Conservation (phyloP, 345 rosid species). For the Camelina hispida region DNA sequence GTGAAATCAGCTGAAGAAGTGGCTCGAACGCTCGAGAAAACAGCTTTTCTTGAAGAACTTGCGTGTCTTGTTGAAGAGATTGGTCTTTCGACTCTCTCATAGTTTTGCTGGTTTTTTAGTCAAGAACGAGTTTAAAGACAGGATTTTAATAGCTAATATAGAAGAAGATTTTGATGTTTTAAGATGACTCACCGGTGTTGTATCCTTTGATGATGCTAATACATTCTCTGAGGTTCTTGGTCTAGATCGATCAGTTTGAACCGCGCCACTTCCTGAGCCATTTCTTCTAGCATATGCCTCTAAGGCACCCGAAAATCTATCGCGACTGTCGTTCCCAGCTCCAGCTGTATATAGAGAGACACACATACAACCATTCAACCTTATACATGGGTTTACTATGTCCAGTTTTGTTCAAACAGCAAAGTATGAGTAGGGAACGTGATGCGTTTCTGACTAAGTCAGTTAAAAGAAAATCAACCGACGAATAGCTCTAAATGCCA, state of each 20-base stretch:
- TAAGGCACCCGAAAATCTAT: conserved; percentile 72
- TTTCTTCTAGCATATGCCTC: conserved; percentile 80
- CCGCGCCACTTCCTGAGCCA: conserved; percentile 55
- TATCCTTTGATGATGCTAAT: conserved; percentile 61
- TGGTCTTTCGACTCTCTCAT: conserved; percentile 57
- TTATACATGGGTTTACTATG: background rate
- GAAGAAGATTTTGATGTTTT: conserved; percentile 9
- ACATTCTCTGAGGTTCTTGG: conserved; percentile 65
- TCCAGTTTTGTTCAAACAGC: background rate
- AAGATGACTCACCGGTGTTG: conserved; percentile 50
- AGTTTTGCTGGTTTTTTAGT: conserved; percentile 54
- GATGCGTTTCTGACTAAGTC: background rate
- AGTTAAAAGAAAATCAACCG: background rate
- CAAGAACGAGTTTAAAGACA: conserved; percentile 28
- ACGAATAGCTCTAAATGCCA: background rate
- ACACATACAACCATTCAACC: background rate
- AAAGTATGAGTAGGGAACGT: conserved; percentile 5
- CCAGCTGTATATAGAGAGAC: conserved; percentile 42
- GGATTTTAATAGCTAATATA: background rate
- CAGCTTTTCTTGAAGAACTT: conserved; percentile 77
- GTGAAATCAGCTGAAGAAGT: conserved; percentile 83
- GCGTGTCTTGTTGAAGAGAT: conserved; percentile 72
- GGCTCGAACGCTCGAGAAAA: conserved; percentile 63
- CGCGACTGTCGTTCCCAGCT: conserved; percentile 66
- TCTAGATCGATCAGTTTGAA: conserved; percentile 57